Evolutionary conservation across 2,329 filamentous ascomycete genomes (phyloP).

Genomic region (Aureobasidium sp.): DNA sequence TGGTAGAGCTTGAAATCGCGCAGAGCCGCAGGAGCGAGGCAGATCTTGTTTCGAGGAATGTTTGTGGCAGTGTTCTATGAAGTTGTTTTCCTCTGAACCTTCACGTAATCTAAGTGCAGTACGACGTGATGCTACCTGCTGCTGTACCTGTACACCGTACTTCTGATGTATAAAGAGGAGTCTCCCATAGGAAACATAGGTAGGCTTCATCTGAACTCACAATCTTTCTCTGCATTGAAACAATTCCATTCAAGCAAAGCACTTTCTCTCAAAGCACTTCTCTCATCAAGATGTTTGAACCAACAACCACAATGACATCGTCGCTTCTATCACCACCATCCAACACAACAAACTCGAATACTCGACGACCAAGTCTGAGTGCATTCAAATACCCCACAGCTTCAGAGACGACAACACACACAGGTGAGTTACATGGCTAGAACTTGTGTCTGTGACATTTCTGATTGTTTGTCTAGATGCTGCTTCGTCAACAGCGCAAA

Average conservation of each 20-base stretch:
- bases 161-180: neutral
- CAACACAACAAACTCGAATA: neutral
- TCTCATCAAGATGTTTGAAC: neutral
- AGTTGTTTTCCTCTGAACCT: neutral
- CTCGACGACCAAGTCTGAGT: conserved; percentile 1
- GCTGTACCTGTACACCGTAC: conserved; percentile 1
- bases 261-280: neutral
- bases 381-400: neutral
- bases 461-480: neutral
- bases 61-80: neutral
- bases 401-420: neutral
- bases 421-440: neutral
- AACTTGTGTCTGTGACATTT: neutral
- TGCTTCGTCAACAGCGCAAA: neutral
- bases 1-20: conserved; percentile 4
- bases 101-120: conserved; percentile 5
- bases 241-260: neutral
- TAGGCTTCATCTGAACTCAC: neutral
- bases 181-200: neutral
- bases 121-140: conserved; percentile 3
- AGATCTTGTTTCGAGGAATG: conserved; percentile 5
- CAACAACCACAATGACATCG: neutral
- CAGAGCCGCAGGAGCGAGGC: conserved; percentile 1
- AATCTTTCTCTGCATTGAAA: neutral
- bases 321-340: neutral